phyloP scores from a whole-genome alignment of 805 yeast species.

The Brettanomyces custersianus region DNA sequence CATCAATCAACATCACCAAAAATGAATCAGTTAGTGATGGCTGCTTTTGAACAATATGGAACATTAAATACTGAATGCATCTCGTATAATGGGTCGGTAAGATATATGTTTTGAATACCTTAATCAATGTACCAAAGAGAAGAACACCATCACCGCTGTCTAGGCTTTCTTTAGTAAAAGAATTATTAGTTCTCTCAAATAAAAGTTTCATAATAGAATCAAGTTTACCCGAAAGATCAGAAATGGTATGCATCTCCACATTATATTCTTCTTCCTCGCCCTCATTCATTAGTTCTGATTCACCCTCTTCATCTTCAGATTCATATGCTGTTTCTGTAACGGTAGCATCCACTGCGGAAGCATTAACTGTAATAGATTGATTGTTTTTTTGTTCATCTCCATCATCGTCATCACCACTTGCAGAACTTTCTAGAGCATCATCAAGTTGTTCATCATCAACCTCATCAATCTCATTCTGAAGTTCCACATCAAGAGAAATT shows the following conservation, averaged over 20 bases:
- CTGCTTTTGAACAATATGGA: constrained; percentile 73
- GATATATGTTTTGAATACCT: constrained; percentile 72
- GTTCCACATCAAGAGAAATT: constrained; percentile 84
- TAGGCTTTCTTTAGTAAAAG: constrained; percentile 42
- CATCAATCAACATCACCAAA: constrained; percentile 71
- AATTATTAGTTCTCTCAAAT: constrained; percentile 38
- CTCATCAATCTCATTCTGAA: constrained; percentile 82
- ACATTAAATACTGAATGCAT: constrained; percentile 76
- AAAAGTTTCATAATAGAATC: constrained; percentile 60
- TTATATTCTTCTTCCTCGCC: constrained; percentile 35
- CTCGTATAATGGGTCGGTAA: constrained; percentile 89
- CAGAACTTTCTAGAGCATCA: constrained; percentile 27
- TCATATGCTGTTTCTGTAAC: constrained; percentile 13
- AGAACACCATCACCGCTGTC: constrained; percentile 56
- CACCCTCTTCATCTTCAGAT: constrained; percentile 18
- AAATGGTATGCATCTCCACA: constrained; percentile 39
- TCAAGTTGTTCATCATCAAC: constrained; percentile 66
- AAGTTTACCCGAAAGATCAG: constrained; percentile 53
- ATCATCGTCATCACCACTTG: constrained; percentile 21
- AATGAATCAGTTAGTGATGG: constrained; percentile 80
- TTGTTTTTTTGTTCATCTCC: constrained; percentile 25
- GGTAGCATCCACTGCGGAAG: constrained; percentile 23
- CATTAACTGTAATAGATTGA: constrained; percentile 6
- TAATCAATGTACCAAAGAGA: constrained; percentile 63
- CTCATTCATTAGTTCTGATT: constrained; percentile 21